phyloP scores from a whole-genome alignment of 768 basidiomycete genomes.

The Rossbeevera mucosa region DNA sequence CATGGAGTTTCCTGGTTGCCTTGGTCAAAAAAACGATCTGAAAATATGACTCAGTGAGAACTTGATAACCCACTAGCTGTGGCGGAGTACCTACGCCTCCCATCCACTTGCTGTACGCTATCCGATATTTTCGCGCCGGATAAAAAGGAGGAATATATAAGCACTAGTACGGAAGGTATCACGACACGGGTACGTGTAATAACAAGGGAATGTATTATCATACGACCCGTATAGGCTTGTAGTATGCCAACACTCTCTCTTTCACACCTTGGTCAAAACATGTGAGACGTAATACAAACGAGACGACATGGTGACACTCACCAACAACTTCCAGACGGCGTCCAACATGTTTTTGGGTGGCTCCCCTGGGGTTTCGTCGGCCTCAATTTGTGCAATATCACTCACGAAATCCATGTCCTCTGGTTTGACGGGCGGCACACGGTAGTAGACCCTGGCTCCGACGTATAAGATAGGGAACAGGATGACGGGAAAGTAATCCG shows the following conservation, averaged over 20 bases:
- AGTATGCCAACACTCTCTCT: neutral
- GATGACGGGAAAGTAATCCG: conserved; percentile 71
- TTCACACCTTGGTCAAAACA: conserved; percentile 18
- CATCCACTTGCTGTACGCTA: no score
- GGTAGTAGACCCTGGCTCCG: conserved; percentile 47
- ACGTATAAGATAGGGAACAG: conserved; percentile 75
- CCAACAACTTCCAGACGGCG: conserved; percentile 76
- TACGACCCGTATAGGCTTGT: neutral
- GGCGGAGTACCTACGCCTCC: no score
- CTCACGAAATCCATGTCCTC: conserved; percentile 83
- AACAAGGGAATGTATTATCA: neutral
- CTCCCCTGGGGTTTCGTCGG: conserved; percentile 64
- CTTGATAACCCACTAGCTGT: no score
- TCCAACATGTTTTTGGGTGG: conserved; percentile 65
- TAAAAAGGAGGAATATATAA: no score
- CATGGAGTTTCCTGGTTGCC: no score
- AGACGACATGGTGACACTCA: conserved; percentile 34
- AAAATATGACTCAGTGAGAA: no score
- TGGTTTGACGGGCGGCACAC: conserved; percentile 26
- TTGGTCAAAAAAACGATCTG: no score
- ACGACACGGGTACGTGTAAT: conserved; percentile 1
- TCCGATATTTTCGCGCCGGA: no score
- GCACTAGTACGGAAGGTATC: no score
- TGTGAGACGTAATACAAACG: neutral
- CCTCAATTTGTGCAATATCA: conserved; percentile 66